Evolutionary conservation across 2,329 filamentous ascomycete species (phyloP).

Genomic region (Basipetospora chlamydospora): DNA sequence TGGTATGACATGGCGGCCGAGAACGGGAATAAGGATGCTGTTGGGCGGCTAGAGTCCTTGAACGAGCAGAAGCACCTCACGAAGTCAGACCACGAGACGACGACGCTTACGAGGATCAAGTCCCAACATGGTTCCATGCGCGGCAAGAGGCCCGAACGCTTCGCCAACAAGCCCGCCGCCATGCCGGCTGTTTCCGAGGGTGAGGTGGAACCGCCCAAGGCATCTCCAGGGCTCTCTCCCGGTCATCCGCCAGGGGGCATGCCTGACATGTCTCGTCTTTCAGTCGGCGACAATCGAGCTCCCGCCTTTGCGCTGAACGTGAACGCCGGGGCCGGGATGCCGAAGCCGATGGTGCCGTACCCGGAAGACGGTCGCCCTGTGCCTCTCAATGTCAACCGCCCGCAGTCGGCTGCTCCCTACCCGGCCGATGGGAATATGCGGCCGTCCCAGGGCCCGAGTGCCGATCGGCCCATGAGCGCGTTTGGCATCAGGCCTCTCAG

Average conservation of each 20-base stretch:
- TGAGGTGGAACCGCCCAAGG: constrained; percentile 10
- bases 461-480: constrained; percentile 34
- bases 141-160: constrained; percentile 45
- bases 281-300: constrained; percentile 19
- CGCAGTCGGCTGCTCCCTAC: constrained; percentile 35
- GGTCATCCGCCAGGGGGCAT: constrained; percentile 10
- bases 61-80: constrained; percentile 71
- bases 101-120: constrained; percentile 79
- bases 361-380: constrained; percentile 51
- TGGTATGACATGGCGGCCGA: constrained; percentile 89
- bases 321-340: constrained; percentile 19
- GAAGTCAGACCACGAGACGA: constrained; percentile 82
- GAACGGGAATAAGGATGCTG: constrained; percentile 83
- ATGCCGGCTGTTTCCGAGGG: constrained; percentile 37
- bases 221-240: constrained; percentile 9
- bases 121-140: constrained; percentile 59
- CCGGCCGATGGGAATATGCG: constrained; percentile 39
- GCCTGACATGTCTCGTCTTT: constrained; percentile 24
- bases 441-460: constrained; percentile 29
- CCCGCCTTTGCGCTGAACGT: constrained; percentile 39
- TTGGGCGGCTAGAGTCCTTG: constrained; percentile 68
- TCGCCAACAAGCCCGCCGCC: constrained; percentile 26
- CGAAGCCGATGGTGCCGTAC: constrained; percentile 51
- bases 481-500: constrained; percentile 38
- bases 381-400: constrained; percentile 26